Percentiles rank a stretch among this genome's conserved stretches.
Evolutionary conservation across 2,329 filamentous ascomycete species (phyloP).

Genomic region (Calonectria henricotiae): DNA sequence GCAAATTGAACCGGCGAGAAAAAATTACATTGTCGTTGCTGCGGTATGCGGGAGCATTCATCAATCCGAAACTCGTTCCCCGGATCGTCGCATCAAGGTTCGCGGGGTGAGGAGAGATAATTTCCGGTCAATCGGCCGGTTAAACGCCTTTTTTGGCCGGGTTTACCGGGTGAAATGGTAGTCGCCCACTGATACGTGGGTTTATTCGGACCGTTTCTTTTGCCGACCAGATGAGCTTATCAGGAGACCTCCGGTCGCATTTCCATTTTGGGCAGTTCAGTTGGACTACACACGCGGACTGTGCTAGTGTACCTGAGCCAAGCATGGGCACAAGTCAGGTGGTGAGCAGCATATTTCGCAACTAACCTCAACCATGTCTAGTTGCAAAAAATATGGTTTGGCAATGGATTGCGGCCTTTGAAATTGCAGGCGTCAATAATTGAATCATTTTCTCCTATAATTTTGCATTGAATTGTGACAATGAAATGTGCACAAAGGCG

Average conservation of each 20-base stretch:
- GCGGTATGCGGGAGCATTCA: background rate
- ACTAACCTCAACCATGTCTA: background rate
- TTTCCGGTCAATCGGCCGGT: background rate
- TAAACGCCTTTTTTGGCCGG: slow-evolving; percentile 5
- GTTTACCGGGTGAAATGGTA: background rate
- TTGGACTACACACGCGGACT: background rate
- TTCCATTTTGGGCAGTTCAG: slow-evolving; percentile 12
- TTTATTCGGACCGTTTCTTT: slow-evolving; percentile 22
- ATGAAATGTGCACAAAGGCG: background rate
- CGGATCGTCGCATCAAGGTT: slow-evolving; percentile 19
- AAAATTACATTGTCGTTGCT: background rate
- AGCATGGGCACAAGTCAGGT: slow-evolving; percentile 2
- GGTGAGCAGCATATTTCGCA: background rate
- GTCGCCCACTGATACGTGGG: slow-evolving; percentile 10
- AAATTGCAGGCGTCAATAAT: background rate
- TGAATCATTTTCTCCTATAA: background rate
- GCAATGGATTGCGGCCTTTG: background rate
- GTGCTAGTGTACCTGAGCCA: background rate
- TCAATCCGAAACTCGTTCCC: slow-evolving; percentile 8
- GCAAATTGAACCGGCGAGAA: background rate
- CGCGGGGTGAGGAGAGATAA: slow-evolving; percentile 17
- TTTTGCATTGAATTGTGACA: background rate
- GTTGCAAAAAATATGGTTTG: background rate
- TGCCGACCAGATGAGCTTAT: slow-evolving; percentile 13
- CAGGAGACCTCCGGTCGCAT: slow-evolving; percentile 8